Conservation (phyloP, 805 yeast genomes). For the Candida patagonica region DNA sequence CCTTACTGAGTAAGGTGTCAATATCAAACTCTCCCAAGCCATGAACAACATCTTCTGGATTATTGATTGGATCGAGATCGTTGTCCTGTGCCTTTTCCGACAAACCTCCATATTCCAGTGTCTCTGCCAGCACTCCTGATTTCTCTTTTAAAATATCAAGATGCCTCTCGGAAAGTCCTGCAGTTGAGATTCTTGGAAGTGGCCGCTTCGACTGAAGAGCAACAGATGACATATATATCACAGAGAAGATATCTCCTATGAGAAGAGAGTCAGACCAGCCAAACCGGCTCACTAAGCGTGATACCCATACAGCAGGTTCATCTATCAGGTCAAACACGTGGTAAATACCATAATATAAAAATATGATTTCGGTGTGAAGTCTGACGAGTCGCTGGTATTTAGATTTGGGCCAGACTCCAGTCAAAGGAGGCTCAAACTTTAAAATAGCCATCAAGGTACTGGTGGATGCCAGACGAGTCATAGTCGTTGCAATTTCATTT, state of each 20-base stretch:
- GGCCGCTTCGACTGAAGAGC: conserved; percentile 24
- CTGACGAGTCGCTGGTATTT: conserved; percentile 23
- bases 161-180: conserved; percentile 18
- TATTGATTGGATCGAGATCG: background rate
- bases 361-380: conserved; percentile 19
- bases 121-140: conserved; percentile 8
- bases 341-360: conserved; percentile 21
- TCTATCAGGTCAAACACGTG: conserved; percentile 21
- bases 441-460: conserved; percentile 14
- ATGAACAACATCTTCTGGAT: too few species aligned
- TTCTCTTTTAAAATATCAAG: conserved; percentile 8
- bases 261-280: conserved; percentile 26
- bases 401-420: conserved; percentile 27
- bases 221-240: conserved; percentile 24
- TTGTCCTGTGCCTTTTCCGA: background rate
- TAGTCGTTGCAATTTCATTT: conserved; percentile 9
- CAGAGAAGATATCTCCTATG: conserved; percentile 23
- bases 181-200: conserved; percentile 27
- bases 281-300: conserved; percentile 15
- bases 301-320: conserved; percentile 18
- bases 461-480: conserved; percentile 10
- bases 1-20: conserved; percentile 12
- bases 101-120: background rate
- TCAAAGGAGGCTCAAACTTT: conserved; percentile 28
- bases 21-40: conserved; percentile 2